Evolutionary conservation across 108 stramenopile species (phyloP).

Genomic region (Aurantiochytrium sp.): DNA sequence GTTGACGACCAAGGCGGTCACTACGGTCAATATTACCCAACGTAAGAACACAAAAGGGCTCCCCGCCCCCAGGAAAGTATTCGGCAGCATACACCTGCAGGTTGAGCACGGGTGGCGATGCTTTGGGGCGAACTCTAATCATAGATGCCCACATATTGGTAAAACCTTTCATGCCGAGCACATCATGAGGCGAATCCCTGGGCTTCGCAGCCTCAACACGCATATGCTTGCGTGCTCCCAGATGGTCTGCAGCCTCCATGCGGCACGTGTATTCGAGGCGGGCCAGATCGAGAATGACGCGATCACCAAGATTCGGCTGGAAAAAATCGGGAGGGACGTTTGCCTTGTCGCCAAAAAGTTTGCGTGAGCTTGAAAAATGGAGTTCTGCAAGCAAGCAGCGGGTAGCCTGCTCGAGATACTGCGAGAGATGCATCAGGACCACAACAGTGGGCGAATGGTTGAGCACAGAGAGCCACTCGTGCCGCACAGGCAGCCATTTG

Average conservation of each 20-base stretch:
- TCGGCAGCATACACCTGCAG: not conserved
- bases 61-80: conserved; percentile 11
- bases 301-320: not conserved
- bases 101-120: not conserved
- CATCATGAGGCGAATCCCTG: not conserved
- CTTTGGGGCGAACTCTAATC: not conserved
- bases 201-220: not conserved
- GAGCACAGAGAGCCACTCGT: not conserved
- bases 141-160: not conserved
- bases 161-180: not conserved
- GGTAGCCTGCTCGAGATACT: not conserved
- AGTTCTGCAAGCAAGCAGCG: not conserved
- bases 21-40: not conserved
- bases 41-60: not conserved
- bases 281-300: not conserved
- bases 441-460: not conserved
- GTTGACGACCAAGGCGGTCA: not conserved
- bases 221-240: not conserved
- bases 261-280: not conserved
- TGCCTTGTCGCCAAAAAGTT: not conserved
- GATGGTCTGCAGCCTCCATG: not conserved
- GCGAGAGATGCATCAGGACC: not conserved
- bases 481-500: not conserved
- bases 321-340: not conserved
- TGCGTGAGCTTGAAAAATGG: not conserved